phyloP scores from a whole-genome alignment of 2,329 filamentous ascomycete genomes.

The Trichoderma sp. region DNA sequence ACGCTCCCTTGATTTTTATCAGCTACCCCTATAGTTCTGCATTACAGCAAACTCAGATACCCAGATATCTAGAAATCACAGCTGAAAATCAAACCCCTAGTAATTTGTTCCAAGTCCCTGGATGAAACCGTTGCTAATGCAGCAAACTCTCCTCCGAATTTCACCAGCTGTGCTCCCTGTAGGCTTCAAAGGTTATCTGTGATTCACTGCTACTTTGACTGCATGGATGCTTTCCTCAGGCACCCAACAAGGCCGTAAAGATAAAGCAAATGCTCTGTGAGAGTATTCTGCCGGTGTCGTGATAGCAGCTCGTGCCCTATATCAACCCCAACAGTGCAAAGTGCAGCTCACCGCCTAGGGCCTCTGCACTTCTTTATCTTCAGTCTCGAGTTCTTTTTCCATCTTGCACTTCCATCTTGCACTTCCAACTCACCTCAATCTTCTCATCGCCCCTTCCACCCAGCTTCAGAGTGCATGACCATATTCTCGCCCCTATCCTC shows the following conservation, averaged over 20 bases:
- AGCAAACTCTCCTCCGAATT: background rate
- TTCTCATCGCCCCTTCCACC: background rate
- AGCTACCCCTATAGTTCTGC: background rate
- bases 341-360: background rate
- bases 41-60: background rate
- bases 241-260: background rate
- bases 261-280: background rate
- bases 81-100: background rate
- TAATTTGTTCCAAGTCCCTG: background rate
- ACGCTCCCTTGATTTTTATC: too few relatives aligned
- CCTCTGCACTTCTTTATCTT: background rate
- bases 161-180: background rate
- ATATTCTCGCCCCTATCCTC: too few relatives aligned
- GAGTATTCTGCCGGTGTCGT: background rate
- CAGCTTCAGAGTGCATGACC: background rate
- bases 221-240: too few relatives aligned
- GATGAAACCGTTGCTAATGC: background rate
- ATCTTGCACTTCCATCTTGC: background rate
- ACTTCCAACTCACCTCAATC: background rate
- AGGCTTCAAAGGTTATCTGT: background rate
- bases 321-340: background rate
- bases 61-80: background rate
- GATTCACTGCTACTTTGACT: background rate
- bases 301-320: background rate
- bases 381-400: background rate